Base-by-base conservation (phyloP, 225 moss, liverwort and hornwort genomes). In the Ulota crispa region DNA sequence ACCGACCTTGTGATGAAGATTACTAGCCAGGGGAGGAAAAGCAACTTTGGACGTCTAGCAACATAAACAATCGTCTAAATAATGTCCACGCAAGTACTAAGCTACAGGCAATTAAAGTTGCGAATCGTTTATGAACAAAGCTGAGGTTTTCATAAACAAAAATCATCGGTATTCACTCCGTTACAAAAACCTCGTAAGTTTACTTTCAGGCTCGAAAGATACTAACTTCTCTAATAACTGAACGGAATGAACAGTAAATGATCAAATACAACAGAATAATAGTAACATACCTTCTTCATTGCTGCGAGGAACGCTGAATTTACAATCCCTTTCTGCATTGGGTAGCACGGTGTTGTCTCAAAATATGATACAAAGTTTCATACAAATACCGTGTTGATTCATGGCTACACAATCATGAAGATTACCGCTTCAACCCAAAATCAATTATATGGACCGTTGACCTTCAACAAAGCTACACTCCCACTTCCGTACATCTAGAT, bases 261-360 rank as follows among this genome's bases (percentile, higher is more conserved):
- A 73, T 64, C 27, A 30, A 45, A 18, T 60, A 24, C 32, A 45
- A 61, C 34, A 47, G 41, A 68, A 36, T 3, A 16, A 36, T 15
- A 82, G 21, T 2, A 50, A 68, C 54, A 50, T 64, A 89, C 96
- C 93, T 83, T 87, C 85, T 90, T 95, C 93, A 95, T 93, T 66
- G 78, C 85, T 66, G 92, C 82, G 39, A 97, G 88, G 74, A 97
- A 94, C 59, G 8, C 80, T 64, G 91, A 79, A 77, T 93, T 85
- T 27, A 95, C 86, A 75, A 97, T 95, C 77, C 93, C 95, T 90
- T 64, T 88, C 96, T 96, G 93, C 87, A 92, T 66, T 77, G 14
- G 23, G 41, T 31, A 66, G n/a, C 64, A 30, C 55, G 42, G 64
- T 39, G 16, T n/a, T 66, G 66, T 66, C 65, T 66, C 65, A 23